Evolutionary conservation across 495 filamentous ascomycete species (phyloP).

Genomic region (Penicillium chermesinum): DNA sequence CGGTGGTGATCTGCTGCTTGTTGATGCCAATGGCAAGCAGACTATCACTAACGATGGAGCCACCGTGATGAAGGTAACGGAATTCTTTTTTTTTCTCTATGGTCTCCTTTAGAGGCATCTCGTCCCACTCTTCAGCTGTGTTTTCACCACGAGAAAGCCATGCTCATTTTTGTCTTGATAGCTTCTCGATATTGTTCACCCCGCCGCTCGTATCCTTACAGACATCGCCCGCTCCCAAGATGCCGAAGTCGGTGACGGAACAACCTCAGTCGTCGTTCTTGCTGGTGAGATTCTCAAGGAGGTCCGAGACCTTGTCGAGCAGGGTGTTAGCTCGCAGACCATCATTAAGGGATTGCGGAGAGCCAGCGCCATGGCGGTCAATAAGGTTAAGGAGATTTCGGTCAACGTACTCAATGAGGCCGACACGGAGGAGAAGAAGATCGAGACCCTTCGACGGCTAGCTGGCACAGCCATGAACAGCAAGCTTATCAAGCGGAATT

Average conservation of each 20-base stretch:
- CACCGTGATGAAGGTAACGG: conserved; percentile 91
- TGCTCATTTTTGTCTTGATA: conserved; percentile 32
- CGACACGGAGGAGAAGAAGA: conserved; percentile 68
- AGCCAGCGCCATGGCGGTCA: conserved; percentile 87
- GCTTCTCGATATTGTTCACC: conserved; percentile 98
- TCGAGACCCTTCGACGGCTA: conserved; percentile 83
- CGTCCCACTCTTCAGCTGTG: too few species aligned
- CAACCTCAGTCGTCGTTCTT: conserved; percentile 92
- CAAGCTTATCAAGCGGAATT: conserved; percentile 97
- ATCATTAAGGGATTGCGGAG: conserved; percentile 95
- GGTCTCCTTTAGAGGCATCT: not conserved
- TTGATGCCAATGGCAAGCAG: conserved; percentile 90
- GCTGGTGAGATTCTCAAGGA: conserved; percentile 97
- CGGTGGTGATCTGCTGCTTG: conserved; percentile 91
- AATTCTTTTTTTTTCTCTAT: not conserved
- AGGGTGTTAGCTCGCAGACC: conserved; percentile 93
- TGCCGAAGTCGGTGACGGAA: conserved; percentile 96
- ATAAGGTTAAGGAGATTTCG: conserved; percentile 97
- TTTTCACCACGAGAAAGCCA: too few species aligned
- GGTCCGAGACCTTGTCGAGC: conserved; percentile 88
- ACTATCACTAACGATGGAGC: conserved; percentile 99
- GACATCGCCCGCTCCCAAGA: conserved; percentile 99
- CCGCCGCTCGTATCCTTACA: conserved; percentile 93
- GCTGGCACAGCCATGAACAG: conserved; percentile 98
- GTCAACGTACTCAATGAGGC: conserved; percentile 59